These are phyloP conservation scores for Podosphaera xanthii DNA, from an alignment of 2,329 filamentous ascomycete species.

Conservation along the genomic window DNA sequence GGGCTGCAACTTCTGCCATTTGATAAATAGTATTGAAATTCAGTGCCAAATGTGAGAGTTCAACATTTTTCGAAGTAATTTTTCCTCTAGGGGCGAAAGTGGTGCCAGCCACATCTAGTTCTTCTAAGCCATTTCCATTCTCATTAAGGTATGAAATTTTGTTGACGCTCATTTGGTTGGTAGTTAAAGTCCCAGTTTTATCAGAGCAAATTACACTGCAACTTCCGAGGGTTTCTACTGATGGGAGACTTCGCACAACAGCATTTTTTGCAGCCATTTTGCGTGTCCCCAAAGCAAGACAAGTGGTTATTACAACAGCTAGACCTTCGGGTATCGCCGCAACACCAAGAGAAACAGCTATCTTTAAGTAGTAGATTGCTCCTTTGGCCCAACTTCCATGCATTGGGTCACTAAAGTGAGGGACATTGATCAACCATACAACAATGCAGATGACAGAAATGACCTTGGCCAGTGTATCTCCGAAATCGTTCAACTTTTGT, in stretches of 20 bases:
- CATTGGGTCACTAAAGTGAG: slow-evolving; percentile 84
- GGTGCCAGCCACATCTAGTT: slow-evolving; percentile 76
- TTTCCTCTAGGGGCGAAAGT: slow-evolving; percentile 71
- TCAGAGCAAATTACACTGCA: slow-evolving; percentile 99
- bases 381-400: slow-evolving; percentile 91
- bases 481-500: slow-evolving; percentile 97
- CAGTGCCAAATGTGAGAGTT: slow-evolving; percentile 42
- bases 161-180: slow-evolving; percentile 97
- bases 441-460: slow-evolving; percentile 92
- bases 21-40: slow-evolving; percentile 58
- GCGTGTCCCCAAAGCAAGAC: slow-evolving; percentile 78
- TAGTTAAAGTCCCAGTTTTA: slow-evolving; percentile 94
- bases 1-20: slow-evolving; percentile 45
- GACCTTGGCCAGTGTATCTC: slow-evolving; percentile 86
- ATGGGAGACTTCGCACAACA: slow-evolving; percentile 84
- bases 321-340: slow-evolving; percentile 94
- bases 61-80: slow-evolving; percentile 45
- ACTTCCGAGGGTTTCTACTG: slow-evolving; percentile 91
- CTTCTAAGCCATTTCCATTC: slow-evolving; percentile 50
- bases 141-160: slow-evolving; percentile 70
- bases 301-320: slow-evolving; percentile 97
- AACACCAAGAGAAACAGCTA: slow-evolving; percentile 91
- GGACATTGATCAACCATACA: slow-evolving; percentile 96
- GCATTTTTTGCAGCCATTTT: slow-evolving; percentile 99
- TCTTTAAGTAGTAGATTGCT: slow-evolving; percentile 98